Evolutionary conservation across 2,329 filamentous ascomycete species (phyloP), one percentile per base, ranked within the genome.

Genomic region (Helotiales sp.): DNA sequence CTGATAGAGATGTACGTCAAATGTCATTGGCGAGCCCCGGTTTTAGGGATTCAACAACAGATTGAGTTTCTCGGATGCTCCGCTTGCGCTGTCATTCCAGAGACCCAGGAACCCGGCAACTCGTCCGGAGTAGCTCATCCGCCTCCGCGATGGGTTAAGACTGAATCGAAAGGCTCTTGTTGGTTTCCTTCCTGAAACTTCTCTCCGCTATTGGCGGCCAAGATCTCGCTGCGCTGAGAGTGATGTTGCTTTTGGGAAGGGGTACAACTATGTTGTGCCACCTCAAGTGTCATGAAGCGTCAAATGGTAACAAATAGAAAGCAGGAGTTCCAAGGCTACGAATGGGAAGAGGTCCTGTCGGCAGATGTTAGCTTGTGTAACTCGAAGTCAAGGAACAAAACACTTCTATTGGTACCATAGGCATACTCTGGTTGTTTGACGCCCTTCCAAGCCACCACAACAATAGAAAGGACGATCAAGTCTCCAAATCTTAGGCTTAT

Each of bases 61-160:
- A 5, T 25, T 15, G 8, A 12, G 10, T 27, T 15, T 44, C 40
- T 9, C 8, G 40, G 19, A 44, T 44, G 19, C 22, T 25, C 27
- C 9, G 22, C 40, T 44, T 24, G 40, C 36, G 9, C 40, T 12
- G 19, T 27, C 22, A 40, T 24, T 9, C 19, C 22, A 44, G 22
- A 24, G 33, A 40, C 31, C 49, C 50, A 53, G 49, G 9, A 53
- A 48, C 49, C 42, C 8, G 49, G 31, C 49, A n/a, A n/a, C n/a
- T n/a, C n/a, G 40, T 44, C 22, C 40, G 40, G 40, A 44, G 19
- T 44, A 15, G 3, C 27, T 15, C n/a, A 44, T 10, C 40, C 40
- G 40, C 19, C 1, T 44, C 22, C 40, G 22, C 40, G 19, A 44
- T 19, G 27, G 5, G 40, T 24, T 10, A 27, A 27, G 27, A 17